phyloP scores from a whole-genome alignment of 371 early-diverging fungal genomes.

The Pancytospora philotis region DNA sequence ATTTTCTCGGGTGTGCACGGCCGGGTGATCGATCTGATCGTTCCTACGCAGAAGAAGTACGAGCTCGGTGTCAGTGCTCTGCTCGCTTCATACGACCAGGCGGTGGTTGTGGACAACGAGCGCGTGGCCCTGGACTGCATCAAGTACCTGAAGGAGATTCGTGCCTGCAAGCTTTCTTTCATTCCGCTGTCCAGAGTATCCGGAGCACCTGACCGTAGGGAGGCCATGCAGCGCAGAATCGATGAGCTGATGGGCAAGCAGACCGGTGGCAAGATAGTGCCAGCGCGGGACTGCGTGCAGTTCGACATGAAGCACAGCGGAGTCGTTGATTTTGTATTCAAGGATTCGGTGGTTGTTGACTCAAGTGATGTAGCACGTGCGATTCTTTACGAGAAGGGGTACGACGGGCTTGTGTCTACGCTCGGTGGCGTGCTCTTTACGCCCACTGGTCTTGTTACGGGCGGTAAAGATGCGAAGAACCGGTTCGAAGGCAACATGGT shows the following conservation, averaged over 20 bases:
- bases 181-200: slow-evolving; percentile 73
- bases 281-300: slow-evolving; percentile 72
- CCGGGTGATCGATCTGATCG: slow-evolving; percentile 72
- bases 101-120: slow-evolving; percentile 63
- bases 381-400: slow-evolving; percentile 66
- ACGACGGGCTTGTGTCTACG: slow-evolving; percentile 62
- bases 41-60: slow-evolving; percentile 79
- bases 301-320: slow-evolving; percentile 68
- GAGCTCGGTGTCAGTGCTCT: slow-evolving; percentile 68
- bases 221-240: neutral
- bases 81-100: slow-evolving; percentile 61
- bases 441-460: slow-evolving; percentile 67
- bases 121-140: slow-evolving; percentile 63
- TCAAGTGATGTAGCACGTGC: slow-evolving; percentile 17
- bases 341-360: slow-evolving; percentile 32
- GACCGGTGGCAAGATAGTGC: slow-evolving; percentile 65
- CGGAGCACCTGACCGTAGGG: slow-evolving; percentile 36
- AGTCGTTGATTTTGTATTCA: slow-evolving; percentile 73
- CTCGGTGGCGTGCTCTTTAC: slow-evolving; percentile 13
- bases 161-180: slow-evolving; percentile 77
- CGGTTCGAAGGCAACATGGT: slow-evolving; percentile 27
- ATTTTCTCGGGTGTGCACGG: slow-evolving; percentile 71
- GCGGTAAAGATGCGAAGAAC: slow-evolving; percentile 54
- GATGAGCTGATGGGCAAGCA: slow-evolving; percentile 6
- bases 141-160: slow-evolving; percentile 76